These are phyloP conservation scores for Penicillium verhagenii DNA, from an alignment of 495 filamentous ascomycete species.

Conservation along the genomic window DNA sequence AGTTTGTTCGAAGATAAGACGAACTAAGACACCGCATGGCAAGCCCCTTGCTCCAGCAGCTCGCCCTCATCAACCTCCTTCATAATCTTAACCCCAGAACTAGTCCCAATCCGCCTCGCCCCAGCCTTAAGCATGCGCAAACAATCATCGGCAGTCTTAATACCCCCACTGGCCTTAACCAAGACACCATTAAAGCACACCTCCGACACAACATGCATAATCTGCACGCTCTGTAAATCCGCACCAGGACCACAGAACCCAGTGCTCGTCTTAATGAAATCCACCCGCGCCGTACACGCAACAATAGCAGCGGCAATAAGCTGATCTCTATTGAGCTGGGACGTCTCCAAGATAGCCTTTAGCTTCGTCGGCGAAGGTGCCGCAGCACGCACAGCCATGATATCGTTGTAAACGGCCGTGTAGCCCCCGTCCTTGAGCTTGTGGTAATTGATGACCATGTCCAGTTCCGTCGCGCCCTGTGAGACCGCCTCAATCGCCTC, in stretches of 20 bases:
- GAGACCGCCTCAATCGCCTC: conserved; percentile 57
- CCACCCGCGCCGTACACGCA: conserved; percentile 59
- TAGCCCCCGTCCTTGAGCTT: conserved; percentile 52
- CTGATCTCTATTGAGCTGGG: conserved; percentile 51
- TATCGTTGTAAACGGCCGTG: conserved; percentile 54
- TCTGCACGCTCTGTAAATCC: conserved; percentile 49
- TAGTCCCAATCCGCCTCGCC: conserved; percentile 63
- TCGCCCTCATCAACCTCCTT: conserved; percentile 42
- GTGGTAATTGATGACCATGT: conserved; percentile 65
- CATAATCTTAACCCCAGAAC: conserved; percentile 57
- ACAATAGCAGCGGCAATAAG: conserved; percentile 58
- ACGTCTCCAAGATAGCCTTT: conserved; percentile 69
- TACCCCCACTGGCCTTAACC: conserved; percentile 67
- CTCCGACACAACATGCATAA: conserved; percentile 53
- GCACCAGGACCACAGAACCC: conserved; percentile 65
- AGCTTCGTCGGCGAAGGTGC: conserved; percentile 48
- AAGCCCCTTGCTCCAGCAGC: conserved; percentile 17
- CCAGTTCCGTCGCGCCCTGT: conserved; percentile 61
- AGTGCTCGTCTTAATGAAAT: conserved; percentile 70
- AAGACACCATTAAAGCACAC: conserved; percentile 41
- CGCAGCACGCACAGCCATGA: conserved; percentile 53
- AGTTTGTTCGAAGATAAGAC: neutral
- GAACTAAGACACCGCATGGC: conserved; percentile 17
- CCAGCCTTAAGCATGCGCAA: conserved; percentile 62
- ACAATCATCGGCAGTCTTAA: conserved; percentile 53